Percentiles rank a stretch among this genome's conserved stretches.
Conservation (phyloP, 495 filamentous ascomycete genomes). For the Aeminium ludgeri region DNA sequence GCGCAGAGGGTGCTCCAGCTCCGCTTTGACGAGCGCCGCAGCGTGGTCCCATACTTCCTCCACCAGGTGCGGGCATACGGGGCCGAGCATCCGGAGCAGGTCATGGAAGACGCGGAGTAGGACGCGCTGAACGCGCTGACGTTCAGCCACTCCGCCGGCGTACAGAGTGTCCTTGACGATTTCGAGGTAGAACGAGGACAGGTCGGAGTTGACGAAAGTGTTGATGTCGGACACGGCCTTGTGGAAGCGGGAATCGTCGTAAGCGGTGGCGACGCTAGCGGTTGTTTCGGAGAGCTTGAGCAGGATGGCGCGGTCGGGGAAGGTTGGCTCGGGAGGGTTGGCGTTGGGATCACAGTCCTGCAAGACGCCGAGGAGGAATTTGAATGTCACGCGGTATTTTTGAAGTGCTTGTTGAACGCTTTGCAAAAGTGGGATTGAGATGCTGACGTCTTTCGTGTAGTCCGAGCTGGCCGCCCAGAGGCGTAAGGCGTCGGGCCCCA, state of each 20-base stretch:
- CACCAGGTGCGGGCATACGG: constrained; percentile 68
- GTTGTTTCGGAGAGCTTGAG: constrained; percentile 50
- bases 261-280: constrained; percentile 40
- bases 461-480: constrained; percentile 85
- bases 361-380: constrained; percentile 71
- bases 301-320: constrained; percentile 56
- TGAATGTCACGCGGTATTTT: constrained; percentile 75
- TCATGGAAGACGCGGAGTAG: constrained; percentile 51
- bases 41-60: constrained; percentile 76
- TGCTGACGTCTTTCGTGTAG: constrained; percentile 70
- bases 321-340: constrained; percentile 24
- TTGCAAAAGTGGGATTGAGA: constrained; percentile 58
- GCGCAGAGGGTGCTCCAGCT: constrained; percentile 40
- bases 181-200: constrained; percentile 91
- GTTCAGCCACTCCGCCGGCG: constrained; percentile 46
- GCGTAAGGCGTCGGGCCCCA: constrained; percentile 73
- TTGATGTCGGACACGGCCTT: constrained; percentile 58
- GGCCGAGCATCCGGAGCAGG: constrained; percentile 59
- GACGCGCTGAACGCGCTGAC: constrained; percentile 45
- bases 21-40: constrained; percentile 40
- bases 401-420: constrained; percentile 56
- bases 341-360: constrained; percentile 35
- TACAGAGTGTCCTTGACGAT: constrained; percentile 81
- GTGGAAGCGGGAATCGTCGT: constrained; percentile 62
- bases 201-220: constrained; percentile 58